Percentiles rank a stretch among this genome's conserved stretches.
phyloP scores from a whole-genome alignment of 306 rosid genomes.

The Dalbergia oliveri region DNA sequence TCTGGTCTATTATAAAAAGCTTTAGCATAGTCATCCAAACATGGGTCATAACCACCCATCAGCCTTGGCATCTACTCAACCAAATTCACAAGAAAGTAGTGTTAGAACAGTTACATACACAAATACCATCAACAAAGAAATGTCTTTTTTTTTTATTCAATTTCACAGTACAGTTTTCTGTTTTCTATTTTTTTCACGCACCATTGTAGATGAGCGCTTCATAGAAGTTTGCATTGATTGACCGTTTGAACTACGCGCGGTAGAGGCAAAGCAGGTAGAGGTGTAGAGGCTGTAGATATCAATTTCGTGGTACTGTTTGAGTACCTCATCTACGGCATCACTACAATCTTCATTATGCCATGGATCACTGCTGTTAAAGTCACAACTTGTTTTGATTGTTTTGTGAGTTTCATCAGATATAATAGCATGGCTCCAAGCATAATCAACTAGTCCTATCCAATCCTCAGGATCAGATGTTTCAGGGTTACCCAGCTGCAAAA shows the following conservation, averaged over 20 bases:
- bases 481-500: constrained; percentile 80
- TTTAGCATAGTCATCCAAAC: constrained; percentile 78
- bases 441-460: constrained; percentile 91
- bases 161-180: too few relatives aligned
- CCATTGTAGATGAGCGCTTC: constrained; percentile 72
- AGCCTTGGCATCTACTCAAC: constrained; percentile 82
- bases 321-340: constrained; percentile 72
- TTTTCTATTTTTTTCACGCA: not conserved
- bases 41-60: constrained; percentile 92
- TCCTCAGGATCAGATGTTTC: constrained; percentile 93
- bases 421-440: constrained; percentile 98
- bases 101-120: constrained; percentile 15
- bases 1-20: constrained; percentile 78
- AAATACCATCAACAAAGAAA: not conserved
- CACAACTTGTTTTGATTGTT: constrained; percentile 65
- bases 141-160: not conserved
- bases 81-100: constrained; percentile 21
- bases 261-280: constrained; percentile 67
- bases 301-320: constrained; percentile 75
- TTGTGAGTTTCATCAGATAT: constrained; percentile 90
- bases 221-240: constrained; percentile 50
- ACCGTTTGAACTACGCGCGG: constrained; percentile 56
- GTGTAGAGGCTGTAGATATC: constrained; percentile 93
- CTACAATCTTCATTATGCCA: constrained; percentile 73
- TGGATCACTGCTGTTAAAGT: constrained; percentile 75